These are phyloP conservation scores for Trichophaea hybrida DNA, from an alignment of 2,329 filamentous ascomycete species.

Conservation along the genomic window DNA sequence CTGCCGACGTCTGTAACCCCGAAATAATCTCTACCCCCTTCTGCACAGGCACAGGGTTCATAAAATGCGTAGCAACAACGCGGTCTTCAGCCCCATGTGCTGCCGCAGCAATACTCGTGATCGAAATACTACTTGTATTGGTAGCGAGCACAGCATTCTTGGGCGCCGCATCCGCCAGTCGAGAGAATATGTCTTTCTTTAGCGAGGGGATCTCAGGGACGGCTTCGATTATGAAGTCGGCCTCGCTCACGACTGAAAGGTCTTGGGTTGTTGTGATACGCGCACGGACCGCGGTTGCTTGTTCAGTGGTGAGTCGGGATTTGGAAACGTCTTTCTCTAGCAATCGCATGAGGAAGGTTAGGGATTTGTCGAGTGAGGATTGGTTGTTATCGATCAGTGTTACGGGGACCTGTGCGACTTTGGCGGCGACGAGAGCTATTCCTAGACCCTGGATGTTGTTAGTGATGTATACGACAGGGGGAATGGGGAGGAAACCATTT, in stretches of 20 bases:
- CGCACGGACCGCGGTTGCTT: slow-evolving; percentile 58
- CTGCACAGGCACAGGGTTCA: slow-evolving; percentile 96
- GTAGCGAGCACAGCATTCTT: slow-evolving; percentile 83
- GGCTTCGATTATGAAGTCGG: slow-evolving; percentile 95
- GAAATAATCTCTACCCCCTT: slow-evolving; percentile 97
- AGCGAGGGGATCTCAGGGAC: slow-evolving; percentile 82
- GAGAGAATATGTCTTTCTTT: slow-evolving; percentile 75
- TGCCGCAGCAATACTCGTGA: slow-evolving; percentile 85
- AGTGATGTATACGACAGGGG: background rate
- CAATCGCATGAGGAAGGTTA: slow-evolving; percentile 86
- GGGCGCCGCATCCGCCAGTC: slow-evolving; percentile 67
- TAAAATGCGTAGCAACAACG: slow-evolving; percentile 93
- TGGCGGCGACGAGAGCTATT: slow-evolving; percentile 85
- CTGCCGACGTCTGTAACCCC: slow-evolving; percentile 74
- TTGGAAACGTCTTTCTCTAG: slow-evolving; percentile 87
- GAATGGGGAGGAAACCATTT: slow-evolving; percentile 54
- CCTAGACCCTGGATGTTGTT: slow-evolving; percentile 58
- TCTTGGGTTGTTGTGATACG: slow-evolving; percentile 56
- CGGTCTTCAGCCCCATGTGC: slow-evolving; percentile 67
- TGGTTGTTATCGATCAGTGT: slow-evolving; percentile 74
- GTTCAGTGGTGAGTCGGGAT: slow-evolving; percentile 64
- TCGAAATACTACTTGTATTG: slow-evolving; percentile 97
- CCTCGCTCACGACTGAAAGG: slow-evolving; percentile 62
- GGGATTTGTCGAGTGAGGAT: slow-evolving; percentile 70
- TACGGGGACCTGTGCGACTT: slow-evolving; percentile 69